These are phyloP conservation scores for Chrysoporthe deuterocubensis DNA, from an alignment of 2,329 filamentous ascomycete species.

Conservation along the genomic window DNA sequence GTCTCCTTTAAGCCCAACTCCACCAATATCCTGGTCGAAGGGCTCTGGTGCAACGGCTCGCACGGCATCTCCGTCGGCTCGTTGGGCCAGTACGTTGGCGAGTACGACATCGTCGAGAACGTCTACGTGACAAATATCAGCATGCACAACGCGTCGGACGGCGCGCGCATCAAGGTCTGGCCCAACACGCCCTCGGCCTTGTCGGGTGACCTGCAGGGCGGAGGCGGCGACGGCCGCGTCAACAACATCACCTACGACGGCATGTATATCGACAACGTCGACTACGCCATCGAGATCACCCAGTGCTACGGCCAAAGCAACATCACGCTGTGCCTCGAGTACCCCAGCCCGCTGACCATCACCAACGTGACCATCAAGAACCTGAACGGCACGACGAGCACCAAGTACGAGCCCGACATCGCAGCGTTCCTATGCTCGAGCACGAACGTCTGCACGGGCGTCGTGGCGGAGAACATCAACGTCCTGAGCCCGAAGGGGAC, in stretches of 20 bases:
- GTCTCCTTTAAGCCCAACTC: constrained; percentile 77
- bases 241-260: constrained; percentile 65
- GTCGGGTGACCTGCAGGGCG: constrained; percentile 58
- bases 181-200: constrained; percentile 34
- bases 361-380: constrained; percentile 57
- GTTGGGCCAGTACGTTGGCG: constrained; percentile 67
- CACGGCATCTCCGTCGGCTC: constrained; percentile 77
- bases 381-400: constrained; percentile 52
- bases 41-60: constrained; percentile 68
- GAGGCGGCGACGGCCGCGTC: constrained; percentile 63
- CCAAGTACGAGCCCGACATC: constrained; percentile 34
- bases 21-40: constrained; percentile 70
- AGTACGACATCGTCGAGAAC: constrained; percentile 70
- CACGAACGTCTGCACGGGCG: constrained; percentile 31
- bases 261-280: constrained; percentile 60
- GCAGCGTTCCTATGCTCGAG: constrained; percentile 36
- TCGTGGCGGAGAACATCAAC: constrained; percentile 33
- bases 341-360: constrained; percentile 58
- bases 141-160: constrained; percentile 64
- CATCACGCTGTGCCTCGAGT: constrained; percentile 62
- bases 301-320: constrained; percentile 56
- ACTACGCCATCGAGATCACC: constrained; percentile 63
- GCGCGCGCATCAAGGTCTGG: constrained; percentile 73
- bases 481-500: constrained; percentile 34
- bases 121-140: constrained; percentile 66